Conservation (phyloP, 495 filamentous ascomycete genomes). For the Penicillium desertorum region DNA sequence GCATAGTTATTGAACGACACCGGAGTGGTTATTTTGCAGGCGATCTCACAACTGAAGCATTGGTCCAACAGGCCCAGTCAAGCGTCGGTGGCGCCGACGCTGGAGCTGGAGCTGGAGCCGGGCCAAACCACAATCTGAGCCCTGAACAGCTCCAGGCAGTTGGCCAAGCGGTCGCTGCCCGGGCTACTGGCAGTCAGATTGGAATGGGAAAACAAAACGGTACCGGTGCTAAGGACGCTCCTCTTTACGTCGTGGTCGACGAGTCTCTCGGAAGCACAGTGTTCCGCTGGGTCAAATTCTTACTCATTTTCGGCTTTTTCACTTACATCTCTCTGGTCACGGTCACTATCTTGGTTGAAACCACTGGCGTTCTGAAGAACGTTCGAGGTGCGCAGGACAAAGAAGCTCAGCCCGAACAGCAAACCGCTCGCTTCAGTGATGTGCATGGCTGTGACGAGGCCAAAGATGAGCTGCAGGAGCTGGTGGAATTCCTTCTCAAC, state of each 20-base stretch:
- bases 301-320: constrained; percentile 72
- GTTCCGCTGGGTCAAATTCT: constrained; percentile 88
- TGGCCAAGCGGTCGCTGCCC: constrained; percentile 82
- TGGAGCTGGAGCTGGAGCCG: constrained; percentile 32
- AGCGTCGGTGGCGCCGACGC: constrained; percentile 56
- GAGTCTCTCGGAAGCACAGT: constrained; percentile 74
- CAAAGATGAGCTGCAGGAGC: constrained; percentile 94
- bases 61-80: constrained; percentile 73
- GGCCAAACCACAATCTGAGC: constrained; percentile 45
- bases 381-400: constrained; percentile 66
- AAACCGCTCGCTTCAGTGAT: constrained; percentile 87
- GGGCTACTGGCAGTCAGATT: constrained; percentile 63
- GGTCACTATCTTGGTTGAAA: constrained; percentile 77
- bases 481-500: constrained; percentile 93
- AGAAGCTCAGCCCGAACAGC: constrained; percentile 85
- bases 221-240: constrained; percentile 71
- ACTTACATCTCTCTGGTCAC: constrained; percentile 72
- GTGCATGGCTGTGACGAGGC: constrained; percentile 98
- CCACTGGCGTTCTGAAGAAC: constrained; percentile 72
- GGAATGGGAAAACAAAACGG: constrained; percentile 48
- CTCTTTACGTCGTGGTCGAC: constrained; percentile 94
- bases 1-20: constrained; percentile 86
- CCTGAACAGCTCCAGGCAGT: constrained; percentile 75
- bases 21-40: constrained; percentile 79
- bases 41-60: constrained; percentile 67